phyloP scores from a whole-genome alignment of 345 rosid genomes.

The Syzygium aqueum region DNA sequence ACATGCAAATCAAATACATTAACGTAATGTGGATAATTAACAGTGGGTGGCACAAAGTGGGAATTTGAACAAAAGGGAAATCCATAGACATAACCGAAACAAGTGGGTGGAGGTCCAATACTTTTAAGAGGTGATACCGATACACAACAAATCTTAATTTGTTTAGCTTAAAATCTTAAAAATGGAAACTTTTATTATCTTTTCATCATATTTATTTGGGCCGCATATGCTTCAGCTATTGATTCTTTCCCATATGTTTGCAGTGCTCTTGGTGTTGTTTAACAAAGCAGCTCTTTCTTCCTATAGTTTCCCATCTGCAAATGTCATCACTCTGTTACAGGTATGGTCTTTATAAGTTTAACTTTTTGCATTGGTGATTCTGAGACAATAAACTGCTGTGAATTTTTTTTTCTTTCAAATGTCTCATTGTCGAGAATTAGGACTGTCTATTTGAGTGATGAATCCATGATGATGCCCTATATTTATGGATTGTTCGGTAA shows the following conservation, averaged over 20 bases:
- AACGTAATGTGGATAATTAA: background rate
- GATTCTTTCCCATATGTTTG: background rate
- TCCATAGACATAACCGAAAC: background rate
- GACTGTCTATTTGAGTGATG: background rate
- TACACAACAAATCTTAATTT: background rate
- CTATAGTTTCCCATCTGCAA: constrained; percentile 75
- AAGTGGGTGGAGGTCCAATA: background rate
- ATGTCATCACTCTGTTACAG: constrained; percentile 88
- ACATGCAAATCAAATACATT: background rate
- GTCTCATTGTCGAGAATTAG: background rate
- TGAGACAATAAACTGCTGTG: background rate
- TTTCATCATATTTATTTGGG: background rate
- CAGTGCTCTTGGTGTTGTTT: constrained; percentile 89
- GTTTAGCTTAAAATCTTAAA: background rate
- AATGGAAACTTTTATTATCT: background rate
- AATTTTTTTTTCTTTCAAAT: background rate
- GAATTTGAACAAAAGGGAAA: background rate
- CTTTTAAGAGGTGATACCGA: background rate
- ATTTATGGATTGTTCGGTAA: background rate
- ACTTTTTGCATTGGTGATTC: background rate
- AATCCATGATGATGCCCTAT: background rate
- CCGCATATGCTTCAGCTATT: background rate
- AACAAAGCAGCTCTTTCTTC: constrained; percentile 99
- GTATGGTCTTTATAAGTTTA: constrained; percentile 15
- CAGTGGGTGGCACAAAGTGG: background rate